Percentiles rank a stretch among this genome's conserved stretches.
phyloP scores from a whole-genome alignment of 1,139 yeast genomes.

The Protomyces pachydermus region DNA sequence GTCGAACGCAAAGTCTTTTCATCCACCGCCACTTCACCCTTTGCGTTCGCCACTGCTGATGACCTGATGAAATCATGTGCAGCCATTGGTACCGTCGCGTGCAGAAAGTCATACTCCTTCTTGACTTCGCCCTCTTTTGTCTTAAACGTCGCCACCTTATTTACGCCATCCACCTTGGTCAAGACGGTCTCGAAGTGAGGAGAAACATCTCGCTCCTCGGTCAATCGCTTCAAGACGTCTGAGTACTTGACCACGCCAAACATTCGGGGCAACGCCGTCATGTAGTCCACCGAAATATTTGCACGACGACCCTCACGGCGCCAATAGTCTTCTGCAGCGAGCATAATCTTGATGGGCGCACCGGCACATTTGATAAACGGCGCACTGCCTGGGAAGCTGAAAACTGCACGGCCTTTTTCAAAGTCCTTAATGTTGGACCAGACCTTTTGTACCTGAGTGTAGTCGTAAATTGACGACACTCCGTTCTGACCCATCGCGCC shows the following conservation, averaged over 20 bases:
- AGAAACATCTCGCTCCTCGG: constrained; percentile 17
- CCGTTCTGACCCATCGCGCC: constrained; percentile 27
- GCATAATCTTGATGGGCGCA: constrained; percentile 29
- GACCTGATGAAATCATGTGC: constrained; percentile 26
- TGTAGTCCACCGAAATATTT: constrained; percentile 22
- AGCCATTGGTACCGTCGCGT: constrained; percentile 28
- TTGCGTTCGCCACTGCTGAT: constrained; percentile 18
- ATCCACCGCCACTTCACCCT: constrained; percentile 28
- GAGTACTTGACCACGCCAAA: constrained; percentile 27
- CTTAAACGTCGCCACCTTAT: constrained; percentile 25
- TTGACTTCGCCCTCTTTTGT: constrained; percentile 9
- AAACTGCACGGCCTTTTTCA: constrained; percentile 21
- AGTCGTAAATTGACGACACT: constrained; percentile 25
- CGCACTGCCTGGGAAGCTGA: constrained; percentile 27
- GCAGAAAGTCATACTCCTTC: constrained; percentile 26
- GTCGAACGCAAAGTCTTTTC: constrained; percentile 24
- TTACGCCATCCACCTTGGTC: constrained; percentile 23
- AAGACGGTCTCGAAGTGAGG: constrained; percentile 23
- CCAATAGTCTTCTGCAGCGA: constrained; percentile 30
- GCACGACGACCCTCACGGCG: constrained; percentile 19
- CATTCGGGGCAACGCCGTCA: constrained; percentile 26
- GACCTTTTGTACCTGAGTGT: constrained; percentile 12
- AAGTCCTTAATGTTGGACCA: constrained; percentile 16
- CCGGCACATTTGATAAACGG: constrained; percentile 28
- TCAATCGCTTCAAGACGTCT: constrained; percentile 20